Base-by-base conservation (phyloP, 176 grass and related monocot species). In the Musa acuminata region DNA sequence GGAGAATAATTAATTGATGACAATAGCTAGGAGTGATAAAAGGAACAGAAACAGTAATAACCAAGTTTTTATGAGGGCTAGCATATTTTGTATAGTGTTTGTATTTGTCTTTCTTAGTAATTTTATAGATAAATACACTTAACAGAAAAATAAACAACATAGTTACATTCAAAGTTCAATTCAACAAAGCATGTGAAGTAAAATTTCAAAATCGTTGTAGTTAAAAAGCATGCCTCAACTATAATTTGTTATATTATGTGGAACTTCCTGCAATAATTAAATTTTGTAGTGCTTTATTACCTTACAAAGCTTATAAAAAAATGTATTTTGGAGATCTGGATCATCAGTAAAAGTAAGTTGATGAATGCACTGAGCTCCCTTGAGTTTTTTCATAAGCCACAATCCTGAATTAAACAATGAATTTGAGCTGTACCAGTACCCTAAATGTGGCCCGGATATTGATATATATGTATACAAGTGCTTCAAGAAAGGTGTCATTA, bases 261-360 rank as follows among this genome's bases (percentile, higher is more conserved):
- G 11, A 50, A 72, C 13, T 70, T 75, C 50, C 13, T 21, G 0
- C 0, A 65, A 63, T 12, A 75, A 66, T 26, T 59, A 66, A 49
- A 52, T 64, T 67, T 23, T 79, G 3, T 27, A 76, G 1, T 70
- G 69, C 57, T 58, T 19, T 5, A 6, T 23, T 91, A 97, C 93
- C 93, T 90, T 77, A 83, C 89, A 96, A 57, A 97, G 87, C 76
- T 82, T 88, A 75, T 88, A 96, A 53, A 97, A 85, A 51, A 85
- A 97, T 20, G 93, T 92, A 69, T 97, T 90, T 19, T 87, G 79
- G 73, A 87, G 89, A 64, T 97, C 85, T 68, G 76, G 27, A 35
- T 92, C 90, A 55, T 97, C 93, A 25, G 79, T 92, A 80, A 89
- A 88, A 43, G 93, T 97, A 80, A 97, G 90, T 84, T 93, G 93